Conservation (phyloP, 306 rosid species). For the Prunus mongolica region DNA sequence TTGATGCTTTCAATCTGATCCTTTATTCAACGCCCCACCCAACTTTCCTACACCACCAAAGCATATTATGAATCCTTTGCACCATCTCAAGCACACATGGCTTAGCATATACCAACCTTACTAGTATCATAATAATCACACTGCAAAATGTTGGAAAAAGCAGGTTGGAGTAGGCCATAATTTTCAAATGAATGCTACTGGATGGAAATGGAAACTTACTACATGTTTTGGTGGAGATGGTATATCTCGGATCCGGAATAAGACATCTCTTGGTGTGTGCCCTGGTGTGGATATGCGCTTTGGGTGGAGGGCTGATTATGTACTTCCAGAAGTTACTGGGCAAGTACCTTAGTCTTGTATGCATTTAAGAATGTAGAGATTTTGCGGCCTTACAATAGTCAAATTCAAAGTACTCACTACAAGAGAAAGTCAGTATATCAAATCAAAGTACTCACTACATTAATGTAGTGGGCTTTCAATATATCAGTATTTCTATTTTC, state of each 20-base stretch:
- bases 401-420: not conserved
- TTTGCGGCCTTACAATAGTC: not conserved
- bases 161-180: conserved; percentile 92
- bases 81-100: not conserved
- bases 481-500: not conserved
- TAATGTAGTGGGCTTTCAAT: not conserved
- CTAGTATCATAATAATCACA: not conserved
- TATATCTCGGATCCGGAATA: conserved; percentile 73
- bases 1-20: conserved; percentile 6
- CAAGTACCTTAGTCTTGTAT: conserved; percentile 34
- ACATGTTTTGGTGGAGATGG: conserved; percentile 97
- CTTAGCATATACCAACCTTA: conserved; percentile 6
- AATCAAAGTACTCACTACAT: not conserved
- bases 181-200: conserved; percentile 77
- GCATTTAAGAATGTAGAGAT: conserved; percentile 4
- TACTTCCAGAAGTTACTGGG: conserved; percentile 93
- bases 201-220: conserved; percentile 97
- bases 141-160: conserved; percentile 21
- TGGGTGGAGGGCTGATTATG: conserved; percentile 95
- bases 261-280: conserved; percentile 68
- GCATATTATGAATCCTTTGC: not conserved
- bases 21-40: conserved; percentile 4
- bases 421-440: not conserved
- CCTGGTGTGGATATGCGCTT: conserved; percentile 86
- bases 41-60: not conserved